Base-by-base conservation (phyloP, 495 filamentous ascomycete genomes). In the Aspergillus coremiiformis region DNA sequence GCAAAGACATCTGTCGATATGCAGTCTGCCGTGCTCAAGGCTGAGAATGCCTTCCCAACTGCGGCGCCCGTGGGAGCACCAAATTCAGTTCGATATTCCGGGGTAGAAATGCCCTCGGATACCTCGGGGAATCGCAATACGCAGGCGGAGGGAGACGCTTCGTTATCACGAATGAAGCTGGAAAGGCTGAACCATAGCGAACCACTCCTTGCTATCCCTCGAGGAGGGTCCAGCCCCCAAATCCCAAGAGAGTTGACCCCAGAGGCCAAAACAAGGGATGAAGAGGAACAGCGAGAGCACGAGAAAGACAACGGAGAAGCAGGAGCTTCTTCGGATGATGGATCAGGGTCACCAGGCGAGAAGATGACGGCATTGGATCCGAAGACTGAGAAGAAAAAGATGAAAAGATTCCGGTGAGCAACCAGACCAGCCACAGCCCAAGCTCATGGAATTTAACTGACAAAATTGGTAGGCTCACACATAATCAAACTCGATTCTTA, bases 401-500 rank as follows among this genome's bases (percentile, higher is more conserved):
- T 93, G 89, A 96, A 95, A 75, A 80, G 91, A 52, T 95, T 95
- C 60, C 82, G 90, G 90, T 95, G 78, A 58, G 82, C 54, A 19
- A 39, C 37, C 22, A 7, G 15, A 5, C 21, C 12, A 44, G n/a
- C 7, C 9, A 20, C 12, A 14, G 35, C 33, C 5, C 1, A 21
- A 20, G 3, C 8, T 21, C 17, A n/a, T 19, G 15, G 26, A n/a
- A 14, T 41, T 21, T 12, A 41, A 27, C 44, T 52, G 24, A 54
- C 48, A 39, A 39, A 51, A 21, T 0, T 49, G 15, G 23, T 61
- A 97, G 92, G 54, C 82, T 97, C 56, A 97, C 92, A 11, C 92
- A 96, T 63, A 93, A 93, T 58, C 92, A 97, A 78, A 97, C 92
- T 22, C 82, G 92, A 24, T 97, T 95, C 60, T 73, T 97, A 47